Evolutionary conservation across 148 eudicot genomes (phyloP).

Genomic region (Chenopodium album): DNA sequence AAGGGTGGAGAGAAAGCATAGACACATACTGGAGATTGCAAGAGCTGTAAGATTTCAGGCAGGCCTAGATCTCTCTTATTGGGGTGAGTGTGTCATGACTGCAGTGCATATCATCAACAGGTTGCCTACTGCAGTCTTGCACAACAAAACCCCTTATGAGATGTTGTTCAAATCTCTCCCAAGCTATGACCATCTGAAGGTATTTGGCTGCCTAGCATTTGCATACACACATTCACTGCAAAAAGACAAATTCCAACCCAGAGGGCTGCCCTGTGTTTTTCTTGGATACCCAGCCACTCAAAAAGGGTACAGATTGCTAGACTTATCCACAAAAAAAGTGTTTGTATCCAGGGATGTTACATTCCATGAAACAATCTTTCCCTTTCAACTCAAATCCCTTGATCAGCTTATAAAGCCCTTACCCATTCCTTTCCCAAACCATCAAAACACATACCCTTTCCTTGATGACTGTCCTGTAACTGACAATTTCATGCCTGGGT

Average conservation of each 20-base stretch:
- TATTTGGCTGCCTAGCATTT: not conserved
- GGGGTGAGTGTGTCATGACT: too few species aligned
- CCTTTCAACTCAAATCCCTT: not conserved
- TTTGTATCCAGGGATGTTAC: not conserved
- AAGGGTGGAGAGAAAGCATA: too few species aligned
- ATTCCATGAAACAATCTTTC: not conserved
- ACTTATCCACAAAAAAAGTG: not conserved
- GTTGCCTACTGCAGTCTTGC: not conserved
- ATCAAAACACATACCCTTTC: not conserved
- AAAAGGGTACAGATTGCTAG: not conserved
- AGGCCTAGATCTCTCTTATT: too few species aligned
- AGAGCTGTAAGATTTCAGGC: too few species aligned
- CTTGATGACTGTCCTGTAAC: too few species aligned
- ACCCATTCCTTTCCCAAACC: not conserved
- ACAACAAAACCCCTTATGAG: not conserved
- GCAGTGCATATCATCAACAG: too few species aligned
- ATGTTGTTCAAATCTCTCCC: accelerated
- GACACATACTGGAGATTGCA: too few species aligned
- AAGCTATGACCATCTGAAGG: not conserved
- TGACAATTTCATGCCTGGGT: too few species aligned
- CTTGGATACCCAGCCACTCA: not conserved
- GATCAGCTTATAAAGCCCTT: too few species aligned
- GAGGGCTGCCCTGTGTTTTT: not conserved
- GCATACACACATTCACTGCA: not conserved
- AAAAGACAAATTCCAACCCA: not conserved